Evolutionary conservation across 108 stramenopile species (phyloP), one percentile per base, ranked within the genome.

Genomic region (Cyclotella atomus): DNA sequence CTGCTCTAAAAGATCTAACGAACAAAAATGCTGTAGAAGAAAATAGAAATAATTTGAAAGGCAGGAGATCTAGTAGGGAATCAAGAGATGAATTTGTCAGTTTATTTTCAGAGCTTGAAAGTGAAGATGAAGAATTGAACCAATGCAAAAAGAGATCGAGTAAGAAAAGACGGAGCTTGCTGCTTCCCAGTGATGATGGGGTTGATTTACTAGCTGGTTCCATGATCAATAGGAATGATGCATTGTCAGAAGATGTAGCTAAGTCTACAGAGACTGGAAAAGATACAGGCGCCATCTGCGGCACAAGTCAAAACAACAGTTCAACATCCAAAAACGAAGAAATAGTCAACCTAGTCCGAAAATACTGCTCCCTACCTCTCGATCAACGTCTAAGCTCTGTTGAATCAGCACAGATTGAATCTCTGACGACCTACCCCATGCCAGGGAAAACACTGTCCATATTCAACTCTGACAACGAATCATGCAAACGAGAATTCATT

Each of bases 291-390:
- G 54, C 54, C 5, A 55, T 7, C 27, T 28, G 14, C 6, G 29
- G 19, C 17, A 47, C 0, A 2, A 12, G 2, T 38, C 17, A 53
- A 2, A 33, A 47, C 1, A 24, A 21, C 43, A 36, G 30, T 29
- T 14, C 14, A 1, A 14, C 19, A 3, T 16, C 27, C 24, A 35
- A 72, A 12, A 25, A 38, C 0, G 50, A 35, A 9, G 45, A 56
- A 20, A 55, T 79, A 25, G 16, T 72, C 19, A 25, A 61, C 46
- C 46, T 79, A 29, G 78, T 79, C 8, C 47, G 78, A 59, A 55
- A 49, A 27, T 79, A 72, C 38, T 67, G 65, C 20, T 61, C 70
- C 10, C 45, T 71, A 12, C 78, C 71, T 38, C 23, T 27, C 1
- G 15, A 47, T 14, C 53, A 24, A 27, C 53, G 47, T 41, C 38